Evolutionary conservation across 495 filamentous ascomycete genomes (phyloP).

Genomic region (Penicillium coffeae): DNA sequence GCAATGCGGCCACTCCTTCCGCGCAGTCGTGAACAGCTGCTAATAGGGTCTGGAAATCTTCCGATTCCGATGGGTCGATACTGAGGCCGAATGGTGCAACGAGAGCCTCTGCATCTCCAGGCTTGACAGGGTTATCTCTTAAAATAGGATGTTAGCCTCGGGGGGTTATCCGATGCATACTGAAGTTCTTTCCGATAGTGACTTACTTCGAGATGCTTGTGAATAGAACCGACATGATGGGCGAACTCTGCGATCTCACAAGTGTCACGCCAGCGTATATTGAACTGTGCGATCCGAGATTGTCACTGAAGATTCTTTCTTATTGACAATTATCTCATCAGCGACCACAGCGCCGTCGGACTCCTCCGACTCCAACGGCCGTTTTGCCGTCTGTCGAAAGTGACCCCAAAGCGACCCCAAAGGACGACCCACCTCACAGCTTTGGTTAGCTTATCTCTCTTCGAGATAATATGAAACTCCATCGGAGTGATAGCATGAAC

Average conservation of each 20-base stretch:
- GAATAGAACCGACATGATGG: conserved; percentile 31
- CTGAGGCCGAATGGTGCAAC: conserved; percentile 23
- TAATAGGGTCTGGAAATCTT: conserved; percentile 30
- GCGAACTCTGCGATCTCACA: neutral
- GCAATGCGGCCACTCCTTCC: conserved; percentile 21
- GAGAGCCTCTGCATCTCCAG: conserved; percentile 24
- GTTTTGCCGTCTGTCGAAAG: conserved; percentile 2
- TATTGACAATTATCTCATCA: conserved; percentile 7
- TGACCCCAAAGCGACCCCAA: conserved; percentile 21
- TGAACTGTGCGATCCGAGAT: conserved; percentile 5
- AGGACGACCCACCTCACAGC: conserved; percentile 5
- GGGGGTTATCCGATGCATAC: neutral
- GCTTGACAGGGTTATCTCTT: conserved; percentile 28
- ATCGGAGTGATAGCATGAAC: neutral
- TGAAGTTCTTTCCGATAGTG: neutral
- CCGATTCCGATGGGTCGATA: conserved; percentile 23
- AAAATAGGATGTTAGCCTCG: conserved; percentile 1
- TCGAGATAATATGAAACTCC: neutral
- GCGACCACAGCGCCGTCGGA: conserved; percentile 1
- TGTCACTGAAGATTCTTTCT: conserved; percentile 1
- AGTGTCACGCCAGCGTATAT: neutral
- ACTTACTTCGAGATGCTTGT: conserved; percentile 31
- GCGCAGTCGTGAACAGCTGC: conserved; percentile 35
- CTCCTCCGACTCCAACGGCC: neutral
- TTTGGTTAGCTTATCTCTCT: neutral